A percentile compares a stretch with the other conserved stretches of the same genome.
These are phyloP conservation scores for Rhizopogon rudus DNA, from an alignment of 768 basidiomycete genomes.

Conservation along the genomic window DNA sequence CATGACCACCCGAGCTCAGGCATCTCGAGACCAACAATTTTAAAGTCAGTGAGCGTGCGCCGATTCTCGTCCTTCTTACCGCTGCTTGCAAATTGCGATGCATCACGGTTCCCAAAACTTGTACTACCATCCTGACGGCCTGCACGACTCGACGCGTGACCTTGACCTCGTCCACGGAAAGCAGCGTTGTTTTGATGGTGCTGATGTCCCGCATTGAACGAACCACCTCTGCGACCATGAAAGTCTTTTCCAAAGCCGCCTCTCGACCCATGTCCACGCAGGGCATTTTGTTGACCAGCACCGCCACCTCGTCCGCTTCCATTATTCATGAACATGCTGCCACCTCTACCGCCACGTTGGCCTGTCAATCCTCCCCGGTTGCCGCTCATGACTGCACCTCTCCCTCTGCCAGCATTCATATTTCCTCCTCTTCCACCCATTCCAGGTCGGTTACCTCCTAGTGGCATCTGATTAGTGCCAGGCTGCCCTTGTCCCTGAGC, in stretches of 20 bases:
- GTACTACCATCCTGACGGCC: slow-evolving; percentile 32
- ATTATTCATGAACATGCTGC: slow-evolving; percentile 25
- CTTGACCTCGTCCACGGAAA: slow-evolving; percentile 62
- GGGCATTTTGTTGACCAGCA: slow-evolving; percentile 38
- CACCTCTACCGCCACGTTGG: slow-evolving; percentile 36
- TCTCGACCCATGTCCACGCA: slow-evolving; percentile 61
- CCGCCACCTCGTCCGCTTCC: slow-evolving; percentile 38
- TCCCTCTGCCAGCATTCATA: slow-evolving; percentile 28
- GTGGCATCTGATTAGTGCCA: slow-evolving; percentile 34
- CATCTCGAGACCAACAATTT: slow-evolving; percentile 88
- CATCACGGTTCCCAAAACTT: slow-evolving; percentile 47
- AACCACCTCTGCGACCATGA: slow-evolving; percentile 58
- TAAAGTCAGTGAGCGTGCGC: slow-evolving; percentile 96
- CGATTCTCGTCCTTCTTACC: slow-evolving; percentile 87
- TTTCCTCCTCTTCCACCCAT: slow-evolving; percentile 40
- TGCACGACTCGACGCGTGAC: slow-evolving; percentile 38
- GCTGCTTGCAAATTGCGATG: slow-evolving; percentile 36
- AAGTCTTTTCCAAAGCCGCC: slow-evolving; percentile 65
- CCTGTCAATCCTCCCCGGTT: slow-evolving; percentile 41
- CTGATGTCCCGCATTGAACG: slow-evolving; percentile 48
- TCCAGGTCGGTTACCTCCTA: slow-evolving; percentile 42
- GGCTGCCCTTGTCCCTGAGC: slow-evolving; percentile 27
- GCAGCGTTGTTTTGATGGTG: slow-evolving; percentile 33
- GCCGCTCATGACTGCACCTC: slow-evolving; percentile 46
- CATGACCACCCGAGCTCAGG: slow-evolving; percentile 82